Evolutionary conservation across 805 yeast genomes (phyloP).

Genomic region (Sugiyamaella chiloensis): DNA sequence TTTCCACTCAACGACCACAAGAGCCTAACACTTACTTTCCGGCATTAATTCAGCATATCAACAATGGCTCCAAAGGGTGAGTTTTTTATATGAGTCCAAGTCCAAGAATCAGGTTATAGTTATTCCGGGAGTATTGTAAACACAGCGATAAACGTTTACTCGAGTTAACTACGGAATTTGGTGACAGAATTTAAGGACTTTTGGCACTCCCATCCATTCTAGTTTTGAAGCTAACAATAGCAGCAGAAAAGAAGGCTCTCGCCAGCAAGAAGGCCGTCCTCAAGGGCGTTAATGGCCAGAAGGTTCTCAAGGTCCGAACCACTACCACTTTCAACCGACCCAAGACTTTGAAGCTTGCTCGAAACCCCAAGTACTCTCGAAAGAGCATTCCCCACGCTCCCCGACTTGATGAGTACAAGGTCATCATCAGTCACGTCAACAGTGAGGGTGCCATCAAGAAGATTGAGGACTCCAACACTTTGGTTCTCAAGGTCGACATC

Average conservation of each 20-base stretch:
- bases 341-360: constrained; percentile 91
- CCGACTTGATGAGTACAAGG: constrained; percentile 94
- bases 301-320: constrained; percentile 91
- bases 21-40: not conserved
- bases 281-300: constrained; percentile 92
- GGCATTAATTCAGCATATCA: constrained; percentile 10
- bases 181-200: not conserved
- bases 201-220: constrained; percentile 2
- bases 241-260: constrained; percentile 70
- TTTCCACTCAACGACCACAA: constrained; percentile 1
- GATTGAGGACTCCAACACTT: constrained; percentile 99
- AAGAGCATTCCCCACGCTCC: constrained; percentile 96
- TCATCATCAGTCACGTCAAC: constrained; percentile 91
- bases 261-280: constrained; percentile 98
- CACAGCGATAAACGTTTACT: not conserved
- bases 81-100: not conserved
- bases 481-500: constrained; percentile 96
- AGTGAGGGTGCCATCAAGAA: constrained; percentile 99
- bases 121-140: constrained; percentile 2
- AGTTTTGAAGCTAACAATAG: constrained; percentile 25
- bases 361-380: constrained; percentile 92
- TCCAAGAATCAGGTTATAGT: too few relatives aligned
- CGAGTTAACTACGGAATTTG: not conserved
- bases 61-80: constrained; percentile 16
- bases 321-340: constrained; percentile 94